Evolutionary conservation across 1,284 basidiomycete species (phyloP).

Genomic region (Cutaneotrichosporon mucoides): DNA sequence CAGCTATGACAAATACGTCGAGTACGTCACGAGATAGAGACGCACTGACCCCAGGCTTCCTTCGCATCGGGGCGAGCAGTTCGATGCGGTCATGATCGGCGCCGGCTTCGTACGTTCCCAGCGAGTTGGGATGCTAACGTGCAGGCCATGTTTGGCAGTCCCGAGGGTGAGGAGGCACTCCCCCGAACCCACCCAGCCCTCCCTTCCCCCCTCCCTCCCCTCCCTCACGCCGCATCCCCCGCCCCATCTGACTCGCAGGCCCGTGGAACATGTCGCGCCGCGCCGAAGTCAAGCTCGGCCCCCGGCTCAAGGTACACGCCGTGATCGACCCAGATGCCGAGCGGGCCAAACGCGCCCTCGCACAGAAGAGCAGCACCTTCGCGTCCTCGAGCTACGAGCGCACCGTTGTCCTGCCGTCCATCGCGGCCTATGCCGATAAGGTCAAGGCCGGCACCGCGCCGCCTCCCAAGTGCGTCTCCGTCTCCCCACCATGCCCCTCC

Average conservation of each 20-base stretch:
- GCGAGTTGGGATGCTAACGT: constrained; percentile 1
- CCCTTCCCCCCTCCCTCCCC: too few species aligned
- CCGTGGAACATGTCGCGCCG: constrained; percentile 42
- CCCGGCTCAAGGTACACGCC: constrained; percentile 85
- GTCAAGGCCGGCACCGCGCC: constrained; percentile 54
- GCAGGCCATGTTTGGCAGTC: constrained; percentile 46
- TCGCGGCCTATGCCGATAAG: constrained; percentile 59
- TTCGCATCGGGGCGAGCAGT: constrained; percentile 9
- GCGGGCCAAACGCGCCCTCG: constrained; percentile 70
- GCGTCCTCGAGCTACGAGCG: constrained; percentile 83
- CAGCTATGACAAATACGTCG: constrained; percentile 5
- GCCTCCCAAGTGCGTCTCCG: constrained; percentile 49
- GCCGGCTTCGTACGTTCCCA: constrained; percentile 34
- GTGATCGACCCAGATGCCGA: constrained; percentile 83
- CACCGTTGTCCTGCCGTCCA: constrained; percentile 73
- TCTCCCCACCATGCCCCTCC: too few species aligned
- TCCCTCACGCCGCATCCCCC: too few species aligned
- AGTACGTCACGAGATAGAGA: neutral
- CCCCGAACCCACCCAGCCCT: neutral
- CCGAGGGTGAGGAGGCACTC: constrained; percentile 30
- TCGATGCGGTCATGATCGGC: constrained; percentile 34
- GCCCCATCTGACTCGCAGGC: constrained; percentile 16
- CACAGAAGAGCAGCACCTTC: constrained; percentile 80
- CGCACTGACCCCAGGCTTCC: constrained; percentile 7
- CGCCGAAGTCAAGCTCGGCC: constrained; percentile 66